These are phyloP conservation scores for Botrytis hyacinthi DNA, from an alignment of 2,329 filamentous ascomycete species.

Conservation along the genomic window DNA sequence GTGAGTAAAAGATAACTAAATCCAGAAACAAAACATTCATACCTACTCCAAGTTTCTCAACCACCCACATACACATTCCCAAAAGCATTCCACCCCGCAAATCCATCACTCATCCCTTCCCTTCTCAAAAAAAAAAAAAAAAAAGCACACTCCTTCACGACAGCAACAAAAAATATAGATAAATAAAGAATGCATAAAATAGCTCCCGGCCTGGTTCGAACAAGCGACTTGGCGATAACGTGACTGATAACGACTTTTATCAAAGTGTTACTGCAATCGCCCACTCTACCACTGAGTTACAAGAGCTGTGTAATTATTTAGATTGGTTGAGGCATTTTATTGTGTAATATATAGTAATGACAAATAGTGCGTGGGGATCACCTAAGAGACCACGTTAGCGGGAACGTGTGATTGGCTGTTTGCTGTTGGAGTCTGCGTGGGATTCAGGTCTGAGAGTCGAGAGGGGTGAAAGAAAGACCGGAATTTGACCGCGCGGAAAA, in stretches of 20 bases:
- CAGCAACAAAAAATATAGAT: no score
- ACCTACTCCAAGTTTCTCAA: no score
- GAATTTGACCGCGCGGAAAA: not conserved
- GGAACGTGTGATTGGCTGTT: not conserved
- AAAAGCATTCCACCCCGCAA: no score
- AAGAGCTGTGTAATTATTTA: not conserved
- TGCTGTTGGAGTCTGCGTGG: not conserved
- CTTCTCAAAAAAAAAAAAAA: no score
- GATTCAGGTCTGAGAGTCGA: not conserved
- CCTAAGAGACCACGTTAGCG: not conserved
- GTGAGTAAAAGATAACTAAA: no score
- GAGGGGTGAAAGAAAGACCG: not conserved
- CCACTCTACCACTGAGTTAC: constrained; percentile 21
- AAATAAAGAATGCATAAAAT: no score
- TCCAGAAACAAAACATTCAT: no score
- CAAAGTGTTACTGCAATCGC: constrained; percentile 17
- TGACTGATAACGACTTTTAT: not conserved
- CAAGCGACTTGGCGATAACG: constrained; percentile 18
- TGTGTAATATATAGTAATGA: rapidly evolving
- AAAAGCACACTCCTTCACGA: no score
- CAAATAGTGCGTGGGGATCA: not conserved
- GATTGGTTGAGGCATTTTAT: not conserved
- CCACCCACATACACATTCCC: no score
- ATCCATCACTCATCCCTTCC: no score
- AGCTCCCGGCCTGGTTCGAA: constrained; percentile 19